These are phyloP conservation scores for Fusarium coicis DNA, from an alignment of 2,329 filamentous ascomycete species.

Conservation along the genomic window DNA sequence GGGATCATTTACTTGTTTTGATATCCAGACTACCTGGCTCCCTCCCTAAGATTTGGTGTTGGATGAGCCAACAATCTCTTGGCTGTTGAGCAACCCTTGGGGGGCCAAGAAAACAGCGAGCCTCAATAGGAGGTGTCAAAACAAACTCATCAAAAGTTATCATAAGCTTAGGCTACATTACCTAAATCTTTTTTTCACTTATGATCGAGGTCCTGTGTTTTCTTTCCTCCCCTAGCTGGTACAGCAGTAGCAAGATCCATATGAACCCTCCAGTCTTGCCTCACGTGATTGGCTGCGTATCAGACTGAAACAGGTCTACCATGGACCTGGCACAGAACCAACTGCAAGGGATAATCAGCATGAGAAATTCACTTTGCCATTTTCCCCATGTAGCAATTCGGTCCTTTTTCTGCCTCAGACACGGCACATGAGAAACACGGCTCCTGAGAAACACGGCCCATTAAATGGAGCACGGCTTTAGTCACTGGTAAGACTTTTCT, in stretches of 20 bases:
- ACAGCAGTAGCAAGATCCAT: background rate
- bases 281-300: background rate
- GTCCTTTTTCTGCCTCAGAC: background rate
- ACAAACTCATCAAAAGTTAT: no score
- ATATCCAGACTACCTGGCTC: background rate
- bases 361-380: background rate
- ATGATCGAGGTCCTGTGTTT: no score
- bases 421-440: background rate
- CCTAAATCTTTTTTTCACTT: no score
- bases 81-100: background rate
- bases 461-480: background rate
- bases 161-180: no score
- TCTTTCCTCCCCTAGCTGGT: no score
- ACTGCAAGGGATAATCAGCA: background rate
- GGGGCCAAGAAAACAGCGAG: no score
- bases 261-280: background rate
- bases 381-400: background rate
- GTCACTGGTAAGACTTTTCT: background rate
- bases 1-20: background rate
- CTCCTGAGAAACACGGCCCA: background rate
- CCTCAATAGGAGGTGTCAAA: no score
- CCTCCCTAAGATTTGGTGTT: background rate
- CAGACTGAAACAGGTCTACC: background rate
- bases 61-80: background rate
- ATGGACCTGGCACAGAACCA: background rate